phyloP scores from a whole-genome alignment of 768 basidiomycete species.

The Psilocybe cyanescens region DNA sequence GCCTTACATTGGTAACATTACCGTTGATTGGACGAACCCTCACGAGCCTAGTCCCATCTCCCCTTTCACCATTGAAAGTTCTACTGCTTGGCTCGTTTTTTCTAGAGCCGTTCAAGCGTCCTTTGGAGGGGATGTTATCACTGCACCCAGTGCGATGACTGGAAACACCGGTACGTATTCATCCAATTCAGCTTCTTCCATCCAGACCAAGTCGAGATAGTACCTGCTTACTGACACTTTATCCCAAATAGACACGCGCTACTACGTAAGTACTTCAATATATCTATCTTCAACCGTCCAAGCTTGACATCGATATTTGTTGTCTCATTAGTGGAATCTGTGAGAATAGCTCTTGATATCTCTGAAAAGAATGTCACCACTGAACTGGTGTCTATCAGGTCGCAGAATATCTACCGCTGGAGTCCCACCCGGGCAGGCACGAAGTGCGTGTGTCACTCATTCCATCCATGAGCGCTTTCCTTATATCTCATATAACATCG shows the following conservation, averaged over 20 bases:
- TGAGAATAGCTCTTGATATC: slow-evolving; percentile 1
- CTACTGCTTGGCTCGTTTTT: slow-evolving; percentile 29
- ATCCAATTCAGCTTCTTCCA: no score
- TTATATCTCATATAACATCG: no score
- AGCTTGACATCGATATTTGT: no score
- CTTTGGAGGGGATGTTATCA: slow-evolving; percentile 28
- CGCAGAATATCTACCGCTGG: slow-evolving; percentile 34
- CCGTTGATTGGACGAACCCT: slow-evolving; percentile 18
- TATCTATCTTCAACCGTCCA: no score
- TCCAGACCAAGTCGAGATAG: no score
- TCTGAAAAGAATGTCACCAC: background rate
- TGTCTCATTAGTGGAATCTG: slow-evolving; percentile 27
- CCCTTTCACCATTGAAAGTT: slow-evolving; percentile 20
- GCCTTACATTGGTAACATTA: slow-evolving; percentile 31
- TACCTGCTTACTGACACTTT: no score
- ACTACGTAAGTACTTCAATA: slow-evolving; percentile 25
- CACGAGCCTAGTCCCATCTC: slow-evolving; percentile 31
- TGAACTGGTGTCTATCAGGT: slow-evolving; percentile 11
- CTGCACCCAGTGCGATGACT: slow-evolving; percentile 34
- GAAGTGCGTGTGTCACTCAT: slow-evolving; percentile 17
- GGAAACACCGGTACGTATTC: slow-evolving; percentile 30
- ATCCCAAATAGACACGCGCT: slow-evolving; percentile 26
- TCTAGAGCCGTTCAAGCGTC: slow-evolving; percentile 30
- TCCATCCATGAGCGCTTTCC: background rate
- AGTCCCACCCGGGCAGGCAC: slow-evolving; percentile 30